Evolutionary conservation across 2,329 filamentous ascomycete species (phyloP).

Genomic region (Calonectria crousiana): DNA sequence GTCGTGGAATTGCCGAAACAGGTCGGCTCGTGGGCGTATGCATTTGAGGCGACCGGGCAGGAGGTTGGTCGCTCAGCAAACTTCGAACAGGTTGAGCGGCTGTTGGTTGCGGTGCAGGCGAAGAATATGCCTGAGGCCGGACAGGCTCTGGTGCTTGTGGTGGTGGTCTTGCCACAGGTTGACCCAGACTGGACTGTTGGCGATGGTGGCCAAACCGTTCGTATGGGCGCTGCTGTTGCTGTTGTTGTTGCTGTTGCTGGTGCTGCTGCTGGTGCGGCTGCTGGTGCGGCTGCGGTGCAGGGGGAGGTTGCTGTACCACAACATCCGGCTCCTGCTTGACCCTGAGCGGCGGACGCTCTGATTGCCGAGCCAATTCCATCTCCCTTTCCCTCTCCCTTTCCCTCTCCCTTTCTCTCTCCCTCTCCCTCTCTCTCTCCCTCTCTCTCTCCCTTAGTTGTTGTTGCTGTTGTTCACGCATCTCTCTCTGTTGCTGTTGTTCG

Average conservation of each 20-base stretch:
- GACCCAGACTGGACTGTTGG: constrained; percentile 53
- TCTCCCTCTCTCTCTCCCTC: constrained; percentile 40
- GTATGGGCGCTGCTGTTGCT: constrained; percentile 54
- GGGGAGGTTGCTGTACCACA: constrained; percentile 18
- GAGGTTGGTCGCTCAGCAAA: constrained; percentile 55
- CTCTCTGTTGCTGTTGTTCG: constrained; percentile 42
- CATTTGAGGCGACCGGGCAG: constrained; percentile 54
- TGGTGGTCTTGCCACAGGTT: constrained; percentile 53
- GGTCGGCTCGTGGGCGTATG: constrained; percentile 53
- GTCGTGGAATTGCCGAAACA: constrained; percentile 52
- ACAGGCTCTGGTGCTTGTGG: constrained; percentile 55
- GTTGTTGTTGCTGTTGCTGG: not conserved
- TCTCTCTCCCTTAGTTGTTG: constrained; percentile 37
- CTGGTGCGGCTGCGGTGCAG: not conserved
- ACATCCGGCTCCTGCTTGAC: constrained; percentile 66
- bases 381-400: constrained; percentile 39
- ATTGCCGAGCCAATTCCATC: constrained; percentile 45
- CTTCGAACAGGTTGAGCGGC: constrained; percentile 54
- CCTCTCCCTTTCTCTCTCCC: not conserved
- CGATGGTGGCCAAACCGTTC: constrained; percentile 59
- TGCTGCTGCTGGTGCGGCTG: not conserved
- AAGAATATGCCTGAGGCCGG: constrained; percentile 51
- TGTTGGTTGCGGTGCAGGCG: constrained; percentile 50
- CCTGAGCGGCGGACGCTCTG: constrained; percentile 48
- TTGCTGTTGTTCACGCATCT: constrained; percentile 40